These are phyloP conservation scores for Vitis rupestris DNA, from an alignment of 164 flowering plant genomes.

Conservation along the genomic window DNA sequence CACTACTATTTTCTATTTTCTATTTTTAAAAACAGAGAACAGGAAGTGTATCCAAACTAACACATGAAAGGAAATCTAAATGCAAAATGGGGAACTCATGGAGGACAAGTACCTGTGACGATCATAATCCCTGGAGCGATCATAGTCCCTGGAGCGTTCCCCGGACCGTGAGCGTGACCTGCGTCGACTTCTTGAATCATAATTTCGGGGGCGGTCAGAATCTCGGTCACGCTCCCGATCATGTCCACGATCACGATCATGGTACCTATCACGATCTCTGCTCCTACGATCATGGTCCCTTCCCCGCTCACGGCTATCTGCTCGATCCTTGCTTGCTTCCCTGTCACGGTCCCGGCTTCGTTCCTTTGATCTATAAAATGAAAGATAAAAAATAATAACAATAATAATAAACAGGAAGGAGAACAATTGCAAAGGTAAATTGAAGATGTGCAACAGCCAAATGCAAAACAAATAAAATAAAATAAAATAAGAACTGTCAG, in stretches of 20 bases:
- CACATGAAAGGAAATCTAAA: too few relatives aligned
- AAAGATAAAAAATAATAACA: neutral
- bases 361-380: constrained; percentile 66
- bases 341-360: constrained; percentile 64
- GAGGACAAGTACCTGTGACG: constrained; percentile 57
- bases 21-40: too few relatives aligned
- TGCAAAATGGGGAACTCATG: too few relatives aligned
- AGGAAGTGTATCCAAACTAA: too few relatives aligned
- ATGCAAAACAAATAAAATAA: neutral
- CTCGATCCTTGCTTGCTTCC: constrained; percentile 50
- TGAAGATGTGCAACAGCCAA: neutral
- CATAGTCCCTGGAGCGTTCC: constrained; percentile 84
- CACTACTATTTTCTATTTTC: too few relatives aligned
- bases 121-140: constrained; percentile 81
- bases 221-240: constrained; percentile 70
- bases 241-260: constrained; percentile 61
- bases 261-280: constrained; percentile 68
- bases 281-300: constrained; percentile 59
- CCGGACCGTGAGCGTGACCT: constrained; percentile 81
- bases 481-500: neutral
- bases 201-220: constrained; percentile 51
- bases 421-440: neutral
- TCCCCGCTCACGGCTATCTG: constrained; percentile 55
- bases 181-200: constrained; percentile 72
- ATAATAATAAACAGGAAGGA: neutral